A percentile compares a stretch with the other conserved stretches of the same genome.
Evolutionary conservation across 495 filamentous ascomycete genomes (phyloP).

Genomic region (Xylaria sp.): DNA sequence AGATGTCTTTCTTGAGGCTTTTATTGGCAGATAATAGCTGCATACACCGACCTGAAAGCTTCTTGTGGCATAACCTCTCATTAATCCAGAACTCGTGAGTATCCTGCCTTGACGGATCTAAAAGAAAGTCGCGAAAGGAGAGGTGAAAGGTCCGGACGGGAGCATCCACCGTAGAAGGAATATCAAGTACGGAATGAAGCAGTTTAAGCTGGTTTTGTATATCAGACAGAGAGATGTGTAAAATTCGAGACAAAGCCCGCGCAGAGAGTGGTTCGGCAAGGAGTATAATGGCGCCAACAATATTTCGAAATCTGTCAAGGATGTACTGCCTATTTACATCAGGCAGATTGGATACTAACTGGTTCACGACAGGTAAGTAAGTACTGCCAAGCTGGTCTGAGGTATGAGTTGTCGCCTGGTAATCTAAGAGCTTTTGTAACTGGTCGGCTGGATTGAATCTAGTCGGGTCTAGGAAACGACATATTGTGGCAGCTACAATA

Average conservation of each 20-base stretch:
- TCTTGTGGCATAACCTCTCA: slow-evolving; percentile 27
- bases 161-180: slow-evolving; percentile 29
- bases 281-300: slow-evolving; percentile 44
- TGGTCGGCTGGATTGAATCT: neutral
- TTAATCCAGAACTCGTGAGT: slow-evolving; percentile 41
- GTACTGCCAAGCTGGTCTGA: slow-evolving; percentile 37
- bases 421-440: neutral
- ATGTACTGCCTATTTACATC: neutral
- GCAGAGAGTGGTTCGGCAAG: slow-evolving; percentile 34
- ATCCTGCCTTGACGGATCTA: slow-evolving; percentile 31
- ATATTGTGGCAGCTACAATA: neutral
- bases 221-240: slow-evolving; percentile 27
- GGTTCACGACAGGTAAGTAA: slow-evolving; percentile 10
- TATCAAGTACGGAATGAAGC: slow-evolving; percentile 40
- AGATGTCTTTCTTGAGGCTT: slow-evolving; percentile 49
- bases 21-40: slow-evolving; percentile 34
- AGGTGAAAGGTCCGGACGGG: slow-evolving; percentile 39
- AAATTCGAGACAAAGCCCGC: slow-evolving; percentile 28
- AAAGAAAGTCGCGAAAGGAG: slow-evolving; percentile 42
- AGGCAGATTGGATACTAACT: neutral
- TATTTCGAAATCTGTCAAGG: slow-evolving; percentile 12
- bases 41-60: slow-evolving; percentile 39
- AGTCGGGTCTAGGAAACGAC: neutral
- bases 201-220: slow-evolving; percentile 32
- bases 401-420: neutral